Conservation (phyloP, 768 basidiomycete genomes). For the Pholiota molesta region DNA sequence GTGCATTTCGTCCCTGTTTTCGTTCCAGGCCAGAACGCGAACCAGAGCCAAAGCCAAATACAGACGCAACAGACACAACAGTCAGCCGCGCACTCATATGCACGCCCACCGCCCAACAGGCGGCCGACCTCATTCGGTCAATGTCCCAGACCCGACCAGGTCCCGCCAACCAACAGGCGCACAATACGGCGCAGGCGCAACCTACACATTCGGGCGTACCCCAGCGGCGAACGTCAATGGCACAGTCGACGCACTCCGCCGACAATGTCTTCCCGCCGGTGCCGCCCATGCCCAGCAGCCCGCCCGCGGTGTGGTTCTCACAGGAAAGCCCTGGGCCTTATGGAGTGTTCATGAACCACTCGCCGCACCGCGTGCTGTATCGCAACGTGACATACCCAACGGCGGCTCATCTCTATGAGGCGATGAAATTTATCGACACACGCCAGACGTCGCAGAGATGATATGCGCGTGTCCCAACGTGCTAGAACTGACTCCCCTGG, state of each 20-base stretch:
- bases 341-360: conserved; percentile 65
- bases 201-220: neutral
- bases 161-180: neutral
- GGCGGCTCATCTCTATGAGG: conserved; percentile 77
- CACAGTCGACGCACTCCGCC: neutral
- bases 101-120: conserved; percentile 5
- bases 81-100: neutral
- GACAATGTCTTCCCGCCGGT: conserved; percentile 18
- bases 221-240: neutral
- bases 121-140: conserved; percentile 12
- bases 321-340: conserved; percentile 34
- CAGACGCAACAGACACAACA: neutral
- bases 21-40: conserved; percentile 15
- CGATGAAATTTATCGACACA: conserved; percentile 63
- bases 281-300: conserved; percentile 23
- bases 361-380: conserved; percentile 63
- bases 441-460: conserved; percentile 55
- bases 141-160: conserved; percentile 12
- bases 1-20: conserved; percentile 31
- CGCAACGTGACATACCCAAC: conserved; percentile 61
- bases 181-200: neutral
- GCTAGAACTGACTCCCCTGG: conserved; percentile 39
- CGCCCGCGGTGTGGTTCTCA: conserved; percentile 43
- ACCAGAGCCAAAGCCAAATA: neutral
- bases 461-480: conserved; percentile 48